Percentiles rank a stretch among this genome's conserved stretches.
Conservation (phyloP, 2,329 filamentous ascomycete species). For the Verticillium klebahnii region DNA sequence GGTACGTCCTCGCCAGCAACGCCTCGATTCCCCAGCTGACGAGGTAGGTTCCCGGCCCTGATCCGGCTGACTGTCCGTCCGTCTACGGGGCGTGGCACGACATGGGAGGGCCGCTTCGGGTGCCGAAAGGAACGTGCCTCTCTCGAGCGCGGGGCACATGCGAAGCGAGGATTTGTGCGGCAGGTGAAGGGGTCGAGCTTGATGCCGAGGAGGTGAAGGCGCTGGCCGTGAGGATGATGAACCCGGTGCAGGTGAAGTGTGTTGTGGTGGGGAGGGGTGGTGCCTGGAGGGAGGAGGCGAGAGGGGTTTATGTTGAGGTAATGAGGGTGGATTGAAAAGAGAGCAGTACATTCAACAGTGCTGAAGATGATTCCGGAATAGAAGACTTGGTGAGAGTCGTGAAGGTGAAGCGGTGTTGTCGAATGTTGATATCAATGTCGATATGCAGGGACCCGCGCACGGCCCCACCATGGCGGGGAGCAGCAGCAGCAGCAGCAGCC, state of each 20-base stretch:
- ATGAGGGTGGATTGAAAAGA: background rate
- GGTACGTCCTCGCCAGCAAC: background rate
- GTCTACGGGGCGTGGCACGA: background rate
- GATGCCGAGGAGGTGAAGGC: background rate
- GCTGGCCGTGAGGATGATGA: slow-evolving; percentile 7
- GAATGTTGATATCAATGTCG: background rate
- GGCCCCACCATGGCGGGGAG: background rate
- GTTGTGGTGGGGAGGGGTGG: slow-evolving; percentile 5
- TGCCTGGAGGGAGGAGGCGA: slow-evolving; percentile 2
- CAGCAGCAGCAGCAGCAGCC: background rate
- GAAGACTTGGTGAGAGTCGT: too few species aligned
- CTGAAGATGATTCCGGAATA: too few species aligned
- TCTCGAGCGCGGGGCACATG: background rate
- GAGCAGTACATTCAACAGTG: background rate
- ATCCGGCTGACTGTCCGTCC: background rate
- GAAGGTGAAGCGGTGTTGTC: background rate
- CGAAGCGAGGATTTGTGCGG: slow-evolving; percentile 3
- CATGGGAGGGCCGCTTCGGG: background rate
- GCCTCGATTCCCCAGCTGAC: background rate
- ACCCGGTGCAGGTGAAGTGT: slow-evolving; percentile 5
- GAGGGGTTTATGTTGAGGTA: background rate
- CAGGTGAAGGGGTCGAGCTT: background rate
- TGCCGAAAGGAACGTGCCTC: background rate
- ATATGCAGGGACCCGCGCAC: background rate
- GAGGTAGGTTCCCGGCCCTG: background rate